Base-by-base conservation (phyloP, 306 rosid genomes). In the Prosopis cineraria region DNA sequence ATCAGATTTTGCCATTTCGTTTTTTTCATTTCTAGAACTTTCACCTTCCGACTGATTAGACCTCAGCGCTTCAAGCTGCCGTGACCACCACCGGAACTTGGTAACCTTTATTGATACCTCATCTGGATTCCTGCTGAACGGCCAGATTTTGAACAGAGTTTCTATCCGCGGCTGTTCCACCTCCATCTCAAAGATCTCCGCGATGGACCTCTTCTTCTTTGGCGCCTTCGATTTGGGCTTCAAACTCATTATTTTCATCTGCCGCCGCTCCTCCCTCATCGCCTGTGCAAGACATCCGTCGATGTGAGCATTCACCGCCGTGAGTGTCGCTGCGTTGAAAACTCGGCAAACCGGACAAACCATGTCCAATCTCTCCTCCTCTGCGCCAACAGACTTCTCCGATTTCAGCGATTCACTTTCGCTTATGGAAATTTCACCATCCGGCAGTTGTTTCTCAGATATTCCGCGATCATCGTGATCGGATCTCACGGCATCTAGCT, bases 121-220 rank as follows among this genome's bases (percentile, higher is more conserved):
- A 10, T 85, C 83, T 3, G 56, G 73, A 3, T 59, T 47, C 16
- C 50, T 36, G 7, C 39, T 60, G 10, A 79, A 66, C 55, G 79
- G 87, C 78, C 78, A 85, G 19, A 63, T 19, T 68, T 85, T 81
- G 70, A 82, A 16, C 17, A 70, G 58, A 8, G 68, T 74, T 36
- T 78, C 72, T 16, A 76, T 69, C 67, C n/a, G 73, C 14, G 55
- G 78, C n/a, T 74, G 45, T 29, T 48, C 59, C 12, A 55, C 69
- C 47, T 81, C 47, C 0, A 64, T 73, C 66, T 78, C 93, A 60
- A 92, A 94, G 72, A 94, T 94, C 84, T 95, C 98, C 0, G 97
- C 90, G 10, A 95, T 92, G 0, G 98, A 95, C 36, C 97, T 88
- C 85, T 94, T 92, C 88, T 45, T 92, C 88, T 94, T 92, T 1